Percentiles rank a stretch among this genome's conserved stretches.
Evolutionary conservation across 345 rosid genomes (phyloP).

Genomic region (Moricandia moricandioides): DNA sequence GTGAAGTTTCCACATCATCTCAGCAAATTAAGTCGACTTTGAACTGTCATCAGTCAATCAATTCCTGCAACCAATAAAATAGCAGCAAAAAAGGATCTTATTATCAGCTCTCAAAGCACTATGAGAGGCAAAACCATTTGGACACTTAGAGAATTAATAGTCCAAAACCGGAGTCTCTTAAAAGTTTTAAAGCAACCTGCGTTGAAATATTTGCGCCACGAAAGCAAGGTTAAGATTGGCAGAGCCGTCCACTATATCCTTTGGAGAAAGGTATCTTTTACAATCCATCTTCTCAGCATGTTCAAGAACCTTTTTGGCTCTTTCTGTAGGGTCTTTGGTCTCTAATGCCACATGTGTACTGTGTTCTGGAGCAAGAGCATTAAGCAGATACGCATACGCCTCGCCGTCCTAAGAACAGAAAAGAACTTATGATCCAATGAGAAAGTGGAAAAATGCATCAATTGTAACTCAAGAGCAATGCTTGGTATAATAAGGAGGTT

Average conservation of each 20-base stretch:
- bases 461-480: not conserved
- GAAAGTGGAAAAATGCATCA: not conserved
- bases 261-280: slow-evolving; percentile 75
- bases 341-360: slow-evolving; percentile 55
- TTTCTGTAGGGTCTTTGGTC: slow-evolving; percentile 58
- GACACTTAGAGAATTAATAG: not conserved
- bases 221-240: slow-evolving; percentile 96
- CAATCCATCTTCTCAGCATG: slow-evolving; percentile 96
- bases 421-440: slow-evolving; percentile 13
- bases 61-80: slow-evolving; percentile 58
- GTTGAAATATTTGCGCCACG: slow-evolving; percentile 93
- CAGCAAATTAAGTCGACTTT: slow-evolving; percentile 67
- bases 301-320: slow-evolving; percentile 81
- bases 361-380: slow-evolving; percentile 88
- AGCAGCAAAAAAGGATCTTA: not conserved
- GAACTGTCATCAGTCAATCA: slow-evolving; percentile 64
- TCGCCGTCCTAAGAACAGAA: slow-evolving; percentile 69
- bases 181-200: slow-evolving; percentile 38
- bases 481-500: not conserved
- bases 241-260: slow-evolving; percentile 94
- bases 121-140: not conserved
- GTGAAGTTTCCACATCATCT: slow-evolving; percentile 90
- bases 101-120: slow-evolving; percentile 8
- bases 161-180: not conserved
- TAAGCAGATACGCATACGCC: slow-evolving; percentile 92